Conservation (phyloP, 2,329 filamentous ascomycete genomes). For the Fusarium subglutinans region DNA sequence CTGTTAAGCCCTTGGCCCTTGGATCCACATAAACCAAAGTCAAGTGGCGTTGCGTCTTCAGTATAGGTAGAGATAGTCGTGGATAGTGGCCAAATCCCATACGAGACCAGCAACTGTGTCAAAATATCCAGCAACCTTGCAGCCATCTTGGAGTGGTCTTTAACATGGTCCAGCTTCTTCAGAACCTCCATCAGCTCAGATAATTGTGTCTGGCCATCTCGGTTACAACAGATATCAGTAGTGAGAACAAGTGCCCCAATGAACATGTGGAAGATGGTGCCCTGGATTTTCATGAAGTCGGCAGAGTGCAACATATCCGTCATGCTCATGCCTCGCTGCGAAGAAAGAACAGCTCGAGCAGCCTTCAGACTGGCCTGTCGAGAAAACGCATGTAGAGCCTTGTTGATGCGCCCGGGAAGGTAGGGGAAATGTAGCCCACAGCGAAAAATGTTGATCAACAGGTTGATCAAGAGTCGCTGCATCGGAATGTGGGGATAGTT, state of each 20-base stretch:
- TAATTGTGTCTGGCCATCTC: not conserved
- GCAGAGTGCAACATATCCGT: not conserved
- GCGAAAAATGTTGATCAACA: not conserved
- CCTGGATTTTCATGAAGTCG: not conserved
- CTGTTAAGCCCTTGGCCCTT: rapidly evolving
- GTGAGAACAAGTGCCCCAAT: not conserved
- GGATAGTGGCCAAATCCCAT: not conserved
- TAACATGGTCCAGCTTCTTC: not conserved
- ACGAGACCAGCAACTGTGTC: not conserved
- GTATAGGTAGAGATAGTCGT: not conserved
- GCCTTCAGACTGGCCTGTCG: not conserved
- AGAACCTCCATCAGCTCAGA: not conserved
- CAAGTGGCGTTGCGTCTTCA: not conserved
- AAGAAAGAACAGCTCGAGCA: not conserved
- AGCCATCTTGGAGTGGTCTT: not conserved
- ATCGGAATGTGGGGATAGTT: not conserved
- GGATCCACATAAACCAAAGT: rapidly evolving
- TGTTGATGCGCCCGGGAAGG: not conserved
- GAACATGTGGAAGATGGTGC: not conserved
- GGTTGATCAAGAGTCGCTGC: not conserved
- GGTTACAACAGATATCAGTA: not conserved
- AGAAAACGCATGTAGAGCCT: not conserved
- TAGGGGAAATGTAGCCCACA: not conserved
- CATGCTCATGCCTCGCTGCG: not conserved
- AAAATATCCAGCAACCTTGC: not conserved